Conservation (phyloP, 805 yeast genomes). For the Yamadazyma philogaea region DNA sequence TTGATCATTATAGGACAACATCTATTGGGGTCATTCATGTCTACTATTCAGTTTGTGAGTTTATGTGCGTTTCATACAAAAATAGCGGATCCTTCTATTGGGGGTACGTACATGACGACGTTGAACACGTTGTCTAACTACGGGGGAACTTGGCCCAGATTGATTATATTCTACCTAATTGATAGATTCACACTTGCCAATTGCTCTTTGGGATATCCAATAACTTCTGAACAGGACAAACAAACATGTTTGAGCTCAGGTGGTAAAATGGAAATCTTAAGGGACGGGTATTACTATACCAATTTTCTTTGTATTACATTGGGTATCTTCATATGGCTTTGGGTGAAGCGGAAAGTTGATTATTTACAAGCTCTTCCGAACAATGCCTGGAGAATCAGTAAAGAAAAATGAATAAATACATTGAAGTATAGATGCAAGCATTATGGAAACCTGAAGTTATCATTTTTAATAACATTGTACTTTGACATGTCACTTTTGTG, state of each 20-base stretch:
- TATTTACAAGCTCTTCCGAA: constrained; percentile 70
- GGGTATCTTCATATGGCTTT: constrained; percentile 65
- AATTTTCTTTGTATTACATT: constrained; percentile 66
- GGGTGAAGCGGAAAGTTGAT: constrained; percentile 61
- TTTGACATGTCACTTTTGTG: neutral
- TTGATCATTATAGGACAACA: constrained; percentile 77
- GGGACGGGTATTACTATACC: constrained; percentile 84
- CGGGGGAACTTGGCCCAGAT: constrained; percentile 97
- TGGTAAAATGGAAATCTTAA: constrained; percentile 52
- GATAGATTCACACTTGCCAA: constrained; percentile 69
- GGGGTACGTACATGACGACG: constrained; percentile 98
- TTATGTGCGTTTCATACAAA: constrained; percentile 92
- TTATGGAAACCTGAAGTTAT: neutral
- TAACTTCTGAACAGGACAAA: constrained; percentile 37
- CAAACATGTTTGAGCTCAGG: constrained; percentile 48
- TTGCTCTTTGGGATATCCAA: constrained; percentile 40
- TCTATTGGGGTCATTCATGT: constrained; percentile 83
- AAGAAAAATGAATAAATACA: constrained; percentile 5
- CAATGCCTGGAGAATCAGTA: constrained; percentile 67
- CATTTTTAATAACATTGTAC: too few species aligned
- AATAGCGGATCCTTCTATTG: constrained; percentile 92
- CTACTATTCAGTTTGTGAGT: constrained; percentile 92
- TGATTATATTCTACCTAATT: constrained; percentile 74
- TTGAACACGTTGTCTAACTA: constrained; percentile 86
- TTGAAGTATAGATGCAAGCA: neutral